Evolutionary conservation across 2,329 filamentous ascomycete genomes (phyloP).

Genomic region (Epichloe glyceriae): DNA sequence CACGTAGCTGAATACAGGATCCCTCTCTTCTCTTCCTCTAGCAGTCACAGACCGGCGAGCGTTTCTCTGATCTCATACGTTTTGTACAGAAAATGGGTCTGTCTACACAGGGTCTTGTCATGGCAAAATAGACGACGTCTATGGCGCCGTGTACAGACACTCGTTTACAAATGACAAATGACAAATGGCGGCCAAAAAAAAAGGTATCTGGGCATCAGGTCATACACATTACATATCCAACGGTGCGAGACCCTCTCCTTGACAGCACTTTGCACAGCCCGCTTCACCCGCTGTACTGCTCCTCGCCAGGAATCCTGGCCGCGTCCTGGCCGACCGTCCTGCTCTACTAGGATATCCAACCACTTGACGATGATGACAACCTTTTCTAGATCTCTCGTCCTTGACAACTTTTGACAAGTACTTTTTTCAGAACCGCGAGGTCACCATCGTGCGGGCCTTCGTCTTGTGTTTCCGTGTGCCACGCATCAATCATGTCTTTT

Average conservation of each 20-base stretch:
- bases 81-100: neutral
- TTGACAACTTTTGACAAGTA: slow-evolving; percentile 61
- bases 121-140: too few relatives aligned
- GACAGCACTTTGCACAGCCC: slow-evolving; percentile 41
- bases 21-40: too few relatives aligned
- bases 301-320: slow-evolving; percentile 34
- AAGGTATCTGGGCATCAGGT: neutral
- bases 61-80: neutral
- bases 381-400: slow-evolving; percentile 70
- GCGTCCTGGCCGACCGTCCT: slow-evolving; percentile 23
- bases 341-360: slow-evolving; percentile 44
- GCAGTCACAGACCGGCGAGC: too few relatives aligned
- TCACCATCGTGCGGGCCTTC: slow-evolving; percentile 74
- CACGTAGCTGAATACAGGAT: too few relatives aligned
- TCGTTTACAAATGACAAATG: neutral
- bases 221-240: slow-evolving; percentile 25
- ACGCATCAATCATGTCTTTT: slow-evolving; percentile 59
- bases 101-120: too few relatives aligned
- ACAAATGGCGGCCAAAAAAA: neutral
- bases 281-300: slow-evolving; percentile 31
- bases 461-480: slow-evolving; percentile 57
- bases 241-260: slow-evolving; percentile 40
- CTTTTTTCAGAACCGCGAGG: slow-evolving; percentile 55
- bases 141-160: too few relatives aligned
- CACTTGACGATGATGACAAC: slow-evolving; percentile 57